Conservation (phyloP, 176 grass and related monocot genomes). For the Zea luxurians region DNA sequence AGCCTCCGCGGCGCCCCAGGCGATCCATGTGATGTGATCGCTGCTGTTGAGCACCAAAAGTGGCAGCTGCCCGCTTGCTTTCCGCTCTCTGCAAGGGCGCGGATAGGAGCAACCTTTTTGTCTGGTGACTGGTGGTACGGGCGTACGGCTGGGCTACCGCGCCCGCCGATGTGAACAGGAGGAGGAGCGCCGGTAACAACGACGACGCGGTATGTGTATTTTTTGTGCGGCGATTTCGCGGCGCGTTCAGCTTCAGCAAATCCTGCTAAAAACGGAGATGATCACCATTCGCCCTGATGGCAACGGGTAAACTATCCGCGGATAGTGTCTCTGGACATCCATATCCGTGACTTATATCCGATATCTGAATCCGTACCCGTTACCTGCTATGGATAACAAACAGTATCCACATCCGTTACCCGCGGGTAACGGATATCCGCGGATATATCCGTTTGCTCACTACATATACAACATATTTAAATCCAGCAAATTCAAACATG, state of each 20-base stretch:
- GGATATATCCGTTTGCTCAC: too few species aligned
- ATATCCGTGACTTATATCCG: too few species aligned
- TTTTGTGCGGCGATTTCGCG: slow-evolving; percentile 7
- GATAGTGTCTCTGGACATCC: too few species aligned
- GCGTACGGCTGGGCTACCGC: background rate
- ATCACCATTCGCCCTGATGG: background rate
- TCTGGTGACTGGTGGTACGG: background rate
- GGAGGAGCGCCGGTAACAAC: background rate
- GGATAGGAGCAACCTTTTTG: background rate
- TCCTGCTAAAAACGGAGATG: background rate
- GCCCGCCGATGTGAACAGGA: slow-evolving; percentile 11
- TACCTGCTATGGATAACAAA: too few species aligned
- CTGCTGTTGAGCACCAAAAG: too few species aligned
- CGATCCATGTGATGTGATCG: slow-evolving; percentile 38
- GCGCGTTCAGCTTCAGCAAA: slow-evolving; percentile 12
- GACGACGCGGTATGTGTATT: background rate
- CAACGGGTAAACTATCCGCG: too few species aligned
- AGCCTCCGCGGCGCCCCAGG: slow-evolving; percentile 36
- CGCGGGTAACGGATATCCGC: too few species aligned
- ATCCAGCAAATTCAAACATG: too few species aligned
- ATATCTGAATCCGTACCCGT: too few species aligned
- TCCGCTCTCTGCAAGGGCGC: background rate
- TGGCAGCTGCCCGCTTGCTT: background rate
- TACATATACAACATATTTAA: too few species aligned
- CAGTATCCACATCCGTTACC: too few species aligned